Evolutionary conservation across 176 grass and related monocot species (phyloP), one percentile per base, ranked within the genome.

Genomic region (Themeda triandra): DNA sequence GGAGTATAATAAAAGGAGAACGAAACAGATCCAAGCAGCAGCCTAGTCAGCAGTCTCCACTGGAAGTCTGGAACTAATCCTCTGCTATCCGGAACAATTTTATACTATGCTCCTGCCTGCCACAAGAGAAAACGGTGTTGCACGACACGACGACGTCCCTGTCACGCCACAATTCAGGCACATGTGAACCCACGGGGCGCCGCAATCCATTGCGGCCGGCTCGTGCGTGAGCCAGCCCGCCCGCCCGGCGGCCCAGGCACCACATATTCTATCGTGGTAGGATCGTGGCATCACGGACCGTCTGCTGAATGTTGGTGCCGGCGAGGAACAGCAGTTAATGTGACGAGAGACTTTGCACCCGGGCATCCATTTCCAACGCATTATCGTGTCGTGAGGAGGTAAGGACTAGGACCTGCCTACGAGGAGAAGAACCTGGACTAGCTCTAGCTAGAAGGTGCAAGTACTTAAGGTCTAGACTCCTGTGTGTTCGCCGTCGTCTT

Each of bases 161-260:
- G 67, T 84, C 79, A 66, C 60, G 7, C 1, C 10, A 35, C 69
- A 18, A 25, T 80, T 76, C 23, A 8, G 28, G 13, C 77, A 76
- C 77, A 63, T 89, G 87, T 89, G 82, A 89, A 89, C 87, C 10
- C 77, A 8, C 21, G 40, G 19, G 18, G 77, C 71, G 82, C 87
- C 87, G 87, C 82, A 81, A 85, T 76, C 18, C 30, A 14, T 89
- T 85, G 7, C 82, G 76, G 82, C 53, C n/a, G 23, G 56, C 10
- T 12, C 54, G 54, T 54, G 51, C 6, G 39, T n/a, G n/a, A n/a
- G n/a, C n/a, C n/a, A 0, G 33, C 36, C 33, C 5, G 36, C 2
- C 4, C 5, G 36, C 36, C 36, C 36, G 36, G 36, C 2, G 17
- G 17, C 48, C 6, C 23, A 18, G 46, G 46, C 56, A 25, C 56